These are phyloP conservation scores for Exophiala lecanii-corni DNA, from an alignment of 2,329 filamentous ascomycete genomes.

Conservation along the genomic window DNA sequence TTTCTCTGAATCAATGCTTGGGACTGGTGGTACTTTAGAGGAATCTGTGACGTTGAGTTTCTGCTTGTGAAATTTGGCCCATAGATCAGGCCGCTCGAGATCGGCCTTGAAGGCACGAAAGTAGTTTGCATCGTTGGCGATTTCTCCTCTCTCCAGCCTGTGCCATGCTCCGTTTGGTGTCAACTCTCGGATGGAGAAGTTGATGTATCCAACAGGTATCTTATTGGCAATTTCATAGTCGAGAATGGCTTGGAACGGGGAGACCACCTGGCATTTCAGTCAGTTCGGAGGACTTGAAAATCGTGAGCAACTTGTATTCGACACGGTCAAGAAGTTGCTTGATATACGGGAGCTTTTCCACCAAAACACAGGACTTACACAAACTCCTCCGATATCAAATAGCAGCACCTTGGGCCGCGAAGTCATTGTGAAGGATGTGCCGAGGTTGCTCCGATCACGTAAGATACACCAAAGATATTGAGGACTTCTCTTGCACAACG, in stretches of 20 bases:
- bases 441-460: neutral
- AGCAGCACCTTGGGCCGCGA: constrained; percentile 65
- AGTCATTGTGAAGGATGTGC: constrained; percentile 7
- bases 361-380: constrained; percentile 75
- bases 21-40: constrained; percentile 55
- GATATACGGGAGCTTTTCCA: too few relatives aligned
- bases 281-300: neutral
- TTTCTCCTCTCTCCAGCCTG: constrained; percentile 76
- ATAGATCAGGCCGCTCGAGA: constrained; percentile 61
- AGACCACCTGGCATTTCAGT: constrained; percentile 61
- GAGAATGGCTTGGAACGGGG: constrained; percentile 87
- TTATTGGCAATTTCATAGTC: constrained; percentile 74
- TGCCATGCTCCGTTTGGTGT: constrained; percentile 83
- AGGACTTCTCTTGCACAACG: too few relatives aligned
- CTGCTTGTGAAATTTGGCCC: constrained; percentile 56
- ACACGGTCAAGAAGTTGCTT: too few relatives aligned
- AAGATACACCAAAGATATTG: too few relatives aligned
- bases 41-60: constrained; percentile 26
- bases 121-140: constrained; percentile 68
- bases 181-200: constrained; percentile 77
- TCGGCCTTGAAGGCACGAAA: constrained; percentile 73
- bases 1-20: constrained; percentile 68
- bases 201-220: constrained; percentile 86
- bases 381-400: constrained; percentile 95
- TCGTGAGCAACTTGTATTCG: too few relatives aligned